These are phyloP conservation scores for Xylaria curta DNA, from an alignment of 495 filamentous ascomycete species.

Conservation along the genomic window DNA sequence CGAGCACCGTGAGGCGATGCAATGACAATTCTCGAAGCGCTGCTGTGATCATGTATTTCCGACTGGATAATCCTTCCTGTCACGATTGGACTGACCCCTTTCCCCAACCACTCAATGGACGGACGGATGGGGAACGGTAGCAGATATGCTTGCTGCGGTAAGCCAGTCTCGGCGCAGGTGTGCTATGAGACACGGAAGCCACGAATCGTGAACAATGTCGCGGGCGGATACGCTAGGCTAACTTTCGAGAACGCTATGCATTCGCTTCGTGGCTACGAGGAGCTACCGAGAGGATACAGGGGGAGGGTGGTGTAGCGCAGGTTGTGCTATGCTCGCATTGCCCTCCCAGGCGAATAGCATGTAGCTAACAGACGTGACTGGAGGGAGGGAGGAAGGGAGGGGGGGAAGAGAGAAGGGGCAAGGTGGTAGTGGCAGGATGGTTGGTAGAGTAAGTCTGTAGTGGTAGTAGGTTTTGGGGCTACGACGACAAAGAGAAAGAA, in stretches of 20 bases:
- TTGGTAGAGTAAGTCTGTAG: constrained; percentile 1
- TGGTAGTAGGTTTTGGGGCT: constrained; percentile 7
- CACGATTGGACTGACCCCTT: constrained; percentile 6
- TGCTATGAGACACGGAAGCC: background rate
- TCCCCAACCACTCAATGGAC: constrained; percentile 25
- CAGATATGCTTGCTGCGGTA: background rate
- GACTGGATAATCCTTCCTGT: constrained; percentile 11
- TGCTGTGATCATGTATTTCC: constrained; percentile 10
- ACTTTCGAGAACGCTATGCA: background rate
- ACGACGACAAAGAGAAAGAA: constrained; percentile 18
- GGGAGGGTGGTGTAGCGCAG: constrained; percentile 6
- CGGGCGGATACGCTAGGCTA: constrained; percentile 1
- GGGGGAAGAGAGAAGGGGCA: constrained; percentile 11
- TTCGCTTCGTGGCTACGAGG: constrained; percentile 5
- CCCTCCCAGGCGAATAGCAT: constrained; percentile 14
- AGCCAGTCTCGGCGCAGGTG: constrained; percentile 17
- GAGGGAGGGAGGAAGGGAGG: constrained; percentile 20
- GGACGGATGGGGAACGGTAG: constrained; percentile 21
- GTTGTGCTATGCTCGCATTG: constrained; percentile 4
- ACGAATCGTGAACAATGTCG: background rate
- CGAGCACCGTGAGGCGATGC: constrained; percentile 10
- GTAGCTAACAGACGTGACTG: constrained; percentile 19
- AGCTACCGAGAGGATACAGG: constrained; percentile 9
- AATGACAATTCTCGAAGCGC: background rate
- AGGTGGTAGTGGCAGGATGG: constrained; percentile 2